phyloP scores from a whole-genome alignment of 805 yeast species.

The Zygosaccharomyces lentus region DNA sequence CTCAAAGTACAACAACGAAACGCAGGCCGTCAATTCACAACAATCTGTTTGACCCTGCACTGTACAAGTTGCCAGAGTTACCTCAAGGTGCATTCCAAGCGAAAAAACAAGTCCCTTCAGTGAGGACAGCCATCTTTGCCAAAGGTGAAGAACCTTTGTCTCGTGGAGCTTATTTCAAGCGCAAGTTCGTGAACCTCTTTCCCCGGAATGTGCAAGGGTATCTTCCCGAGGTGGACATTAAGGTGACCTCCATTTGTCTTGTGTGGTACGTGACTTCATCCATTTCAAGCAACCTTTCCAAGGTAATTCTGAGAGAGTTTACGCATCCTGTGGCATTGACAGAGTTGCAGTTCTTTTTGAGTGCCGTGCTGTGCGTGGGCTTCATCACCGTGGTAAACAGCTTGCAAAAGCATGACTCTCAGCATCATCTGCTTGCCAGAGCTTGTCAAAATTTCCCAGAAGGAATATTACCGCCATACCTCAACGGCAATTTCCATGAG shows the following conservation, averaged over 20 bases:
- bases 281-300: constrained; percentile 75
- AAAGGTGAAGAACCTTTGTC: neutral
- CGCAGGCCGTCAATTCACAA: constrained; percentile 20
- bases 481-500: constrained; percentile 31
- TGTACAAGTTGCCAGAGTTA: constrained; percentile 17
- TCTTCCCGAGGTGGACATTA: constrained; percentile 38
- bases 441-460: constrained; percentile 28
- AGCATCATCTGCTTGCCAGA: constrained; percentile 14
- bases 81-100: constrained; percentile 15
- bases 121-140: neutral
- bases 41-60: constrained; percentile 23
- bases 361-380: constrained; percentile 54
- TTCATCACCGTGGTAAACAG: constrained; percentile 41
- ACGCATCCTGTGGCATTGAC: constrained; percentile 85
- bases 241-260: constrained; percentile 54
- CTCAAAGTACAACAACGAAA: constrained; percentile 14
- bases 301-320: constrained; percentile 64
- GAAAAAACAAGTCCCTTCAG: constrained; percentile 1
- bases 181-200: constrained; percentile 13
- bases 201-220: constrained; percentile 14
- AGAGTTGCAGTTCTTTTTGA: constrained; percentile 77
- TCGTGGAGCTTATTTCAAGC: constrained; percentile 1
- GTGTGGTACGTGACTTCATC: constrained; percentile 82
- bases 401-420: constrained; percentile 41
- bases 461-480: constrained; percentile 34